Evolutionary conservation across 345 rosid species (phyloP), one percentile per base, ranked within the genome.

Genomic region (Aurinia saxatilis): DNA sequence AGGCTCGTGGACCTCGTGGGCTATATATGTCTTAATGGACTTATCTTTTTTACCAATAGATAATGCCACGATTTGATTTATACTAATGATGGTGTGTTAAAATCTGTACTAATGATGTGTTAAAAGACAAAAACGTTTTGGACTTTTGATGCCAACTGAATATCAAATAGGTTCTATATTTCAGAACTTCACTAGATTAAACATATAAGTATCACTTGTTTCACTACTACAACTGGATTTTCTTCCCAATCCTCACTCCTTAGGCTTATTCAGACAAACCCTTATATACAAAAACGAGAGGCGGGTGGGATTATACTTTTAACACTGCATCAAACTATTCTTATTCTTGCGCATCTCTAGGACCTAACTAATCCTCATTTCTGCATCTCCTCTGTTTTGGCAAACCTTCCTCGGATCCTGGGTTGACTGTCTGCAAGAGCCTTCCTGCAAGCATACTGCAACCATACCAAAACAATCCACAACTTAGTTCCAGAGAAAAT

Each of bases 371-470:
- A 8, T 48, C 50, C 23, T 66, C 42, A 57, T 68, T 67, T 78
- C 80, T 76, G 78, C 82, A 53, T 79, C 15, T 82, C 95, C 65
- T 90, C 96, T 3, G 85, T 82, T 79, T 78, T 90, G 1, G 97
- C 97, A 71, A 93, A 93, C 82, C 97, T 81, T 70, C 99, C 96
- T 14, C 96, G 96, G 59, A 90, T 73, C 78, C 99, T 81, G 0
- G 92, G 99, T 70, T 93, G 99, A 67, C 86, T 86, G 64, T 93
- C 99, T 3, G 99, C 99, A 14, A 93, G 91, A 27, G 92, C 92
- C 80, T 93, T 93, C 88, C 99, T 85, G 79, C 96, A 93, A 49
- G 97, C 96, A 77, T 93, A 93, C 99, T 93, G 81, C 21, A 17
- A 68, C 30, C 68, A 46, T 9, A 49, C 10, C 4, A 12, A 40